phyloP scores from a whole-genome alignment of 2,329 filamentous ascomycete species.

The Ustilaginoidea virens region DNA sequence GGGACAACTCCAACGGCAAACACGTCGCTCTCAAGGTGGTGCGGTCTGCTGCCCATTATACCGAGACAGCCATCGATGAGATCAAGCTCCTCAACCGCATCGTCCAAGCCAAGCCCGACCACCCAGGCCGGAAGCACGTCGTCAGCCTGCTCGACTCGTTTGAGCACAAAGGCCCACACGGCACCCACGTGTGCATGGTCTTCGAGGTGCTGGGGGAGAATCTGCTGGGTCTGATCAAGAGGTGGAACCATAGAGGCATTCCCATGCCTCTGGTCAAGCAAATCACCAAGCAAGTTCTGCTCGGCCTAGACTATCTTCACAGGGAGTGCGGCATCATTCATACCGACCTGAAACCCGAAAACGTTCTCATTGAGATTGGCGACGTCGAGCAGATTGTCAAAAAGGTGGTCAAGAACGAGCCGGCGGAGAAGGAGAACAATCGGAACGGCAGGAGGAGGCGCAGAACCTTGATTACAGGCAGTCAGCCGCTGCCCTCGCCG shows the following conservation, averaged over 20 bases:
- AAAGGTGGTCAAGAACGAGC: slow-evolving; percentile 77
- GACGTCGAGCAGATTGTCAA: slow-evolving; percentile 98
- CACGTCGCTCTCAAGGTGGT: slow-evolving; percentile 98
- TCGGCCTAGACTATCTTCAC: slow-evolving; percentile 91
- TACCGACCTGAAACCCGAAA: slow-evolving; percentile 93
- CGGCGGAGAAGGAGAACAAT: slow-evolving; percentile 67
- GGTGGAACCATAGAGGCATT: slow-evolving; percentile 95
- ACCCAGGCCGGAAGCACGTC: slow-evolving; percentile 87
- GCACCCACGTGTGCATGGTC: slow-evolving; percentile 96
- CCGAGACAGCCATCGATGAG: slow-evolving; percentile 95
- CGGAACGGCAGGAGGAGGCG: slow-evolving; percentile 80
- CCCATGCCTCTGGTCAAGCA: slow-evolving; percentile 95
- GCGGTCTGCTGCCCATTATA: slow-evolving; percentile 93
- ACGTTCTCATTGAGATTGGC: slow-evolving; percentile 95
- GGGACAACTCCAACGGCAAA: slow-evolving; percentile 77
- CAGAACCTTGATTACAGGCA: slow-evolving; percentile 90
- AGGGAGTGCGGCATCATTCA: slow-evolving; percentile 98
- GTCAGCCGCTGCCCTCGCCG: slow-evolving; percentile 87
- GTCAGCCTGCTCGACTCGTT: slow-evolving; percentile 94
- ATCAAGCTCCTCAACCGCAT: slow-evolving; percentile 97
- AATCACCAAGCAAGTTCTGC: slow-evolving; percentile 93
- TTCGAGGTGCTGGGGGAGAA: slow-evolving; percentile 97
- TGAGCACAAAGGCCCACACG: slow-evolving; percentile 93
- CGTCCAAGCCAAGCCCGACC: slow-evolving; percentile 84
- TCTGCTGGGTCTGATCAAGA: slow-evolving; percentile 85